Base-by-base conservation (phyloP, 352 stramenopile genomes). In the Phytopythium oedochilum region DNA sequence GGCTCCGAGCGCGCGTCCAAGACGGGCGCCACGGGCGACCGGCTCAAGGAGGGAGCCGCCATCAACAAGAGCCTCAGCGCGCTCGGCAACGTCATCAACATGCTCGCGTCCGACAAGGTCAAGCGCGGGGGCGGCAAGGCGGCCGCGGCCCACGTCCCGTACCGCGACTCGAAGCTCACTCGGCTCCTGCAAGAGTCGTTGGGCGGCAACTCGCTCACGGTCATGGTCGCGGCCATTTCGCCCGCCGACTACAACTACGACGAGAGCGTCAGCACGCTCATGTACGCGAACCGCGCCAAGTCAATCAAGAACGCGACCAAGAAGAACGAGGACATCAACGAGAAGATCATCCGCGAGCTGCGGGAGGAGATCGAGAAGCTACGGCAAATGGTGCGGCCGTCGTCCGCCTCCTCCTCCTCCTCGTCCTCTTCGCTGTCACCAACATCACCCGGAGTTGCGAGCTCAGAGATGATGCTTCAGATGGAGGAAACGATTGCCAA, bases 201-300 rank as follows among this genome's bases (percentile, higher is more conserved):
- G 2, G 90, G 90, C 39, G 93, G 93, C 1, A 98, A 98, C 56
- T 88, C 89, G 9, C 63, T 86, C 11, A 98, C 94, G 7, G 81
- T 98, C n/a, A 97, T 98, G 89, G 75, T 98, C 25, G 94, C 94
- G 22, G 93, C 91, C 22, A 89, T 98, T 36, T 95, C 79, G 7
- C 89, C 94, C 0, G 90, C 92, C 1, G 89, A 98, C 48, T 84
- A 95, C 56, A 98, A 98, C 66, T 77, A 85, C 35, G 89, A 98
- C 32, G 96, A 99, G 59, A 97, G 82, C 29, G 60, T 98, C 26
- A 89, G 88, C 46, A 98, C 95, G 8, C 74, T 98, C 8, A 71
- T 97, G 43, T 99, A 98, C 67, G 94, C 88, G 5, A 92, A 91
- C 51, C 86, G 94, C 10, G 94, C 92, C 32, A 98, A 97, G 67